Conservation (phyloP, 345 rosid genomes). For the Orychophragmus violaceus region DNA sequence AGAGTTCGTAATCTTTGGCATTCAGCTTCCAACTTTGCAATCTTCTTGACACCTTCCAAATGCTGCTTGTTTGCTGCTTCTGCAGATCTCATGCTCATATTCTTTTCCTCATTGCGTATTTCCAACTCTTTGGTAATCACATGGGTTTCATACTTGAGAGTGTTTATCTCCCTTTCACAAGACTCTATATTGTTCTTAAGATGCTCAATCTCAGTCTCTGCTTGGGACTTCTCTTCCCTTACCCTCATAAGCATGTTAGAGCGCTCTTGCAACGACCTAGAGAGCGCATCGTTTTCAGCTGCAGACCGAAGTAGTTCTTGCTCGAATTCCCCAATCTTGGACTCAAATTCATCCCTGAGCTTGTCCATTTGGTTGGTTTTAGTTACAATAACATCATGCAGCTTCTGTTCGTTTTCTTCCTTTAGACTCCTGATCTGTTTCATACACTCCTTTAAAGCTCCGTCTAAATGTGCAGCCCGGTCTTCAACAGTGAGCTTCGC, state of each 20-base stretch:
- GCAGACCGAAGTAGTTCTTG: constrained; percentile 77
- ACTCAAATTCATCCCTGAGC: constrained; percentile 64
- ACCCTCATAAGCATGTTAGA: constrained; percentile 68
- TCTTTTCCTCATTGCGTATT: constrained; percentile 96
- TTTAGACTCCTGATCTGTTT: constrained; percentile 82
- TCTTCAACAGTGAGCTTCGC: constrained; percentile 87
- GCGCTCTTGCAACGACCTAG: constrained; percentile 82
- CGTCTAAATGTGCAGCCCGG: constrained; percentile 81
- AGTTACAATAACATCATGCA: constrained; percentile 55
- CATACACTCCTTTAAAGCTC: constrained; percentile 98
- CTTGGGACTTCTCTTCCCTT: constrained; percentile 69
- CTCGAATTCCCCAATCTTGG: constrained; percentile 55
- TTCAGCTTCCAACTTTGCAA: constrained; percentile 87
- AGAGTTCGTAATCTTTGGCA: constrained; percentile 90
- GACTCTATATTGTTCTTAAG: constrained; percentile 77
- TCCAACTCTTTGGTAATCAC: constrained; percentile 78
- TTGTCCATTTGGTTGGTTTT: constrained; percentile 74
- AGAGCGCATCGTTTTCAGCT: constrained; percentile 73
- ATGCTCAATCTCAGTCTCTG: constrained; percentile 83
- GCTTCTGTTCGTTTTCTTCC: constrained; percentile 81
- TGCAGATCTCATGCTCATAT: constrained; percentile 90
- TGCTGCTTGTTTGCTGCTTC: constrained; percentile 91
- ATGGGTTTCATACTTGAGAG: constrained; percentile 81
- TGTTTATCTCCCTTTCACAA: constrained; percentile 78
- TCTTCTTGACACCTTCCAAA: constrained; percentile 82